Conservation (phyloP, 2,329 filamentous ascomycete species). For the Fusarium humuli region DNA sequence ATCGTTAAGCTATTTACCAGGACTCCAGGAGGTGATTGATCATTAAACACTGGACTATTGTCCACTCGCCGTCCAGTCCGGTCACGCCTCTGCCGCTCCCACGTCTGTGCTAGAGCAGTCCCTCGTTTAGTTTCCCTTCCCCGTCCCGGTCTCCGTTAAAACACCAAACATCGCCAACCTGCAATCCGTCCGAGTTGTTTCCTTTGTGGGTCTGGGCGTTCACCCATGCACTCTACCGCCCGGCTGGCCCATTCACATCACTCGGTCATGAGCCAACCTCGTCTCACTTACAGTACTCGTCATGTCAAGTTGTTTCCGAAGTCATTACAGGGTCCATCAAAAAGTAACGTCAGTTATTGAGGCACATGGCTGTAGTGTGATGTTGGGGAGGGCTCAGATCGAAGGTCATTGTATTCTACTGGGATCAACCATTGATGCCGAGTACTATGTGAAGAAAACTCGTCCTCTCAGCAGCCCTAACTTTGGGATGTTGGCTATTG, state of each 20-base stretch:
- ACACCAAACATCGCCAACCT: slow-evolving; percentile 36
- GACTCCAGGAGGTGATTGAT: not conserved
- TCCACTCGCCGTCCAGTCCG: slow-evolving; percentile 23
- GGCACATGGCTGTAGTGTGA: not conserved
- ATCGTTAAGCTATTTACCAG: not conserved
- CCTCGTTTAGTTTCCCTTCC: slow-evolving; percentile 34
- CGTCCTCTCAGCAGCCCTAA: not conserved
- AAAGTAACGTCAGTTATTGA: not conserved
- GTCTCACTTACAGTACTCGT: slow-evolving; percentile 28
- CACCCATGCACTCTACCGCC: slow-evolving; percentile 19
- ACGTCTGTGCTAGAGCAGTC: slow-evolving; percentile 38
- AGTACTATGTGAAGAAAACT: not conserved
- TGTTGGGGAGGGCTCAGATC: not conserved
- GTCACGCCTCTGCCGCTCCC: slow-evolving; percentile 42
- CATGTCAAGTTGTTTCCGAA: not conserved
- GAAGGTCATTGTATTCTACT: not conserved
- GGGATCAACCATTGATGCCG: not conserved
- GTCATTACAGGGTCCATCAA: not conserved
- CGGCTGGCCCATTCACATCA: slow-evolving; percentile 35
- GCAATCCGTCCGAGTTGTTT: slow-evolving; percentile 32
- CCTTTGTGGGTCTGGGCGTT: slow-evolving; percentile 30
- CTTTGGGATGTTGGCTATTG: not conserved
- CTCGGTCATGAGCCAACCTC: slow-evolving; percentile 26
- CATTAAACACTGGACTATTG: slow-evolving; percentile 17
- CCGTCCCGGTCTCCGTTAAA: slow-evolving; percentile 28